phyloP scores from a whole-genome alignment of 192 early-diverging fungal genomes.

The Linnemannia schmuckeri region DNA sequence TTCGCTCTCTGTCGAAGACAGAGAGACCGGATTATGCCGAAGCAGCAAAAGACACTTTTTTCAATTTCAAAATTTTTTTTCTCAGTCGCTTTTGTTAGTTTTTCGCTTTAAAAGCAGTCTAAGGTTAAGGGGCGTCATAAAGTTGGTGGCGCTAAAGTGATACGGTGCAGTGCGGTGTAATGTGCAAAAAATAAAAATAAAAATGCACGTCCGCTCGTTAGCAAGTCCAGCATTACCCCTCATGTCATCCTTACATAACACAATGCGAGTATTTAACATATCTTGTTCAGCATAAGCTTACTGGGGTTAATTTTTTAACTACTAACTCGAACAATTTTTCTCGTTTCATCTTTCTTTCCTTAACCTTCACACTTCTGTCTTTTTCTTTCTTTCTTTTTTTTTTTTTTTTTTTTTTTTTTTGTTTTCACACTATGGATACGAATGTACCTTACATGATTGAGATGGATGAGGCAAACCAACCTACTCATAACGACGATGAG shows the following conservation, averaged over 20 bases:
- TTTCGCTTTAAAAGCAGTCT: not conserved
- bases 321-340: not conserved
- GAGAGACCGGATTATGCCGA: conserved; percentile 18
- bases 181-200: no score
- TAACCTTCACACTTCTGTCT: not conserved
- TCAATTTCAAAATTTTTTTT: not conserved
- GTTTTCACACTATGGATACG: not conserved
- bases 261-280: not conserved
- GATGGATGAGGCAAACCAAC: not conserved
- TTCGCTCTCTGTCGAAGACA: conserved; percentile 8
- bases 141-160: not conserved
- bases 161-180: no score
- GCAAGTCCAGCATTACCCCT: not conserved
- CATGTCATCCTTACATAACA: not conserved
- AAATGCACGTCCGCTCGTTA: not conserved
- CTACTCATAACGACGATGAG: not conserved
- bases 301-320: no score
- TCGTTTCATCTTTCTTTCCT: not conserved
- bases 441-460: not conserved
- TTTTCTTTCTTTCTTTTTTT: not conserved
- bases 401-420: not conserved
- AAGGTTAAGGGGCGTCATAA: not conserved
- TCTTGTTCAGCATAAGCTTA: no score
- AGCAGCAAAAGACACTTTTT: conserved; percentile 25
- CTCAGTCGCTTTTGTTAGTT: not conserved